Evolutionary conservation across 1,284 basidiomycete species (phyloP), one percentile per base, ranked within the genome.

Genomic region (Fomitiporia mediterranea): DNA sequence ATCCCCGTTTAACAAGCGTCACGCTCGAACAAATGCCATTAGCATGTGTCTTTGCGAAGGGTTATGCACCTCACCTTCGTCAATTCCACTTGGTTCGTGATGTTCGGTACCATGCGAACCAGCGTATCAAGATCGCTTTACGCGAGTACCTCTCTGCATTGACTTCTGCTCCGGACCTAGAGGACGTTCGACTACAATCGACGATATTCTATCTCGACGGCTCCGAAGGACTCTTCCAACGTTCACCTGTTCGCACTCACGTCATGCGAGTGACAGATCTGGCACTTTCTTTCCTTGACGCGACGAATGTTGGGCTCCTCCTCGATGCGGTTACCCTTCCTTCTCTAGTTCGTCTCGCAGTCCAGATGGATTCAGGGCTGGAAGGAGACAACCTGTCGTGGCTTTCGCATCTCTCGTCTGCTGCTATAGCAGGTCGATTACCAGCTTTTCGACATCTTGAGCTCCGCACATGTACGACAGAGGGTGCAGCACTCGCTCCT

Each of bases 1-100:
- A 66, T 50, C 69, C 69, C 3, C 64, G 63, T 3, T 61, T 71
- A 15, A 59, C 52, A 2, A 51, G 60, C 25, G 62, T 70, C 28
- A 62, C 62, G 32, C 67, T 71, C 38, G 69, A 71, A 38, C 67
- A 69, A 25, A 60, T 65, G 6, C 69, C 68, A 2, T 62, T 71
- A 19, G 55, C 65, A 15, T 66, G 64, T 55, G 58, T 70, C 19
- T 48, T 53, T 27, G 19, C 34, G 4, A 60, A 63, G 15, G 55
- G 68, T 27, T 66, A 62, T 8, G 51, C 68, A 40, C 68, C 69
- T 2, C 51, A 60, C 2, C 63, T 70, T 6, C 66, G 64, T 2
- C 51, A 55, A 39, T 61, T 70, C n/a, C 53, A 63, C 49, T 58
- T 70, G 28, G 60, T 67, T 9, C 67, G 65, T 30, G 69, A 71